Evolutionary conservation across 192 early-diverging fungal species (phyloP).

Genomic region (Tieghemiomyces parasiticus): DNA sequence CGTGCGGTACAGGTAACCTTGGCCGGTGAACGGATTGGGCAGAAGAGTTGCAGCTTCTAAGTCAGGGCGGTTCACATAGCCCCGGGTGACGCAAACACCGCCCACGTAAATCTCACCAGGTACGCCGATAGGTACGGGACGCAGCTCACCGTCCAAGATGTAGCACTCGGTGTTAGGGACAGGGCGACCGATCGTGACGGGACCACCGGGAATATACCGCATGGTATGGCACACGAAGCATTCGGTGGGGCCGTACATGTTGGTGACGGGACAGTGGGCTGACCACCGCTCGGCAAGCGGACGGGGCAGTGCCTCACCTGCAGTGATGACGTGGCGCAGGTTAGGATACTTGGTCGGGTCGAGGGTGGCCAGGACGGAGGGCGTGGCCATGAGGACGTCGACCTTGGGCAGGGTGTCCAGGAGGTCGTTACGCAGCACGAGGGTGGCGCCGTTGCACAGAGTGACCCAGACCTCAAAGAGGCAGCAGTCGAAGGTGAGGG

Average conservation of each 20-base stretch:
- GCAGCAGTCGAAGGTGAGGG: slow-evolving; percentile 1
- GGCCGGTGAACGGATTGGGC: not conserved
- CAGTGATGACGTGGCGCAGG: not conserved
- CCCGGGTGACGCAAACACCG: not conserved
- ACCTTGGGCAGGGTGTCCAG: slow-evolving; percentile 1
- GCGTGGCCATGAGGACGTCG: not conserved
- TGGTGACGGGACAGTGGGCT: not conserved
- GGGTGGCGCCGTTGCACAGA: slow-evolving; percentile 5
- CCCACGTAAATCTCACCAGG: slow-evolving; percentile 20
- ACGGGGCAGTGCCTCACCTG: not conserved
- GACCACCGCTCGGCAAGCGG: not conserved
- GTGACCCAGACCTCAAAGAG: not conserved
- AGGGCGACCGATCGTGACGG: slow-evolving; percentile 16
- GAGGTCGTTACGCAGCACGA: not conserved
- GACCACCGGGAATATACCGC: not conserved
- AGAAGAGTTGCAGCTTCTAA: not conserved
- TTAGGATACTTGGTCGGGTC: slow-evolving; percentile 1
- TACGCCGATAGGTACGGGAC: slow-evolving; percentile 17
- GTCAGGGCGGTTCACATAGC: not conserved
- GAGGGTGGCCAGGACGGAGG: not conserved
- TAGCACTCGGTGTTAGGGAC: slow-evolving; percentile 14
- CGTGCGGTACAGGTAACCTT: not conserved
- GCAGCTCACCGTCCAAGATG: slow-evolving; percentile 13
- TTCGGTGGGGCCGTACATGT: slow-evolving; percentile 6
- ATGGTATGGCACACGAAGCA: not conserved